phyloP scores from a whole-genome alignment of 306 rosid species.

The Echinosophora koreensis region DNA sequence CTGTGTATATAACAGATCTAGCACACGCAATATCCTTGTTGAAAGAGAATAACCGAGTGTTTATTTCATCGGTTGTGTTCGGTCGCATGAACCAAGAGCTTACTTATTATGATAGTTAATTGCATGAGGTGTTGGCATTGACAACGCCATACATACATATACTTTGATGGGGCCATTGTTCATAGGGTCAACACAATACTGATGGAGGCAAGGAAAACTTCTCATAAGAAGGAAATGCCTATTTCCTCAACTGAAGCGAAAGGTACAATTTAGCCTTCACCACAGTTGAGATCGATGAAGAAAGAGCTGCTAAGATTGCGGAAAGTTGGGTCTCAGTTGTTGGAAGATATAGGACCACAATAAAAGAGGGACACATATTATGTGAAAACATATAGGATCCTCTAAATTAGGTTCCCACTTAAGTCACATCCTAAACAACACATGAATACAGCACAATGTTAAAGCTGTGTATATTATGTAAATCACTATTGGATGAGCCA shows the following conservation, averaged over 20 bases:
- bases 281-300: constrained; percentile 62
- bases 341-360: constrained; percentile 59
- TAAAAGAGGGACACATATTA: constrained; percentile 68
- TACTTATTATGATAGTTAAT: constrained; percentile 57
- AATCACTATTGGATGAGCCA: too few relatives aligned
- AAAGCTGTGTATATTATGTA: constrained; percentile 9
- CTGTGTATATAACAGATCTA: constrained; percentile 57
- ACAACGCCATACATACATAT: constrained; percentile 57
- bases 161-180: constrained; percentile 87
- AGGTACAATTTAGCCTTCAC: constrained; percentile 82
- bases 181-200: constrained; percentile 63
- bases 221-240: constrained; percentile 30
- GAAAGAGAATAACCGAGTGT: constrained; percentile 58
- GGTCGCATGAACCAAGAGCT: constrained; percentile 90
- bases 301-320: constrained; percentile 63
- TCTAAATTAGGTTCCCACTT: constrained; percentile 21
- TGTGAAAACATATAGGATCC: constrained; percentile 46
- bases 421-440: constrained; percentile 39
- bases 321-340: constrained; percentile 84
- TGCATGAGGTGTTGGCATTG: constrained; percentile 72
- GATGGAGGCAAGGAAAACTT: constrained; percentile 50
- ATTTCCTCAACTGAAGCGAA: constrained; percentile 44
- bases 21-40: constrained; percentile 66
- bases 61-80: constrained; percentile 72
- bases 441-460: constrained; percentile 5